Evolutionary conservation across 495 filamentous ascomycete genomes (phyloP).

Genomic region (Penicillium desertorum): DNA sequence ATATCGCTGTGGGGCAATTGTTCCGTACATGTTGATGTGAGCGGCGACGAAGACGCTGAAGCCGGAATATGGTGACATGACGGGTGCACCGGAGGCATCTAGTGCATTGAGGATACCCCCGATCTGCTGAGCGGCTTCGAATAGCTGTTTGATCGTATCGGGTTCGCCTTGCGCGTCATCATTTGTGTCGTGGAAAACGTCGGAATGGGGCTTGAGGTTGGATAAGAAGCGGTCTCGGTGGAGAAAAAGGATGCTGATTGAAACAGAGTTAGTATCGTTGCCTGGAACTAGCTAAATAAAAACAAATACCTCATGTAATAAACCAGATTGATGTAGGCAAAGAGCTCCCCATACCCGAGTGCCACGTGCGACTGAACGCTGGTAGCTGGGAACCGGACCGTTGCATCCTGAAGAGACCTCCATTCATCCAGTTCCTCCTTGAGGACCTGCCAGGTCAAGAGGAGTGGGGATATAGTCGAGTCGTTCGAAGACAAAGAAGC

Average conservation of each 20-base stretch:
- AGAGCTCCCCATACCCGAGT: conserved; percentile 44
- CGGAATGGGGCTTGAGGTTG: conserved; percentile 30
- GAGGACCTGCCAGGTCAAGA: conserved; percentile 34
- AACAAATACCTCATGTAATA: conserved; percentile 44
- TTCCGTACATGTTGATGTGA: conserved; percentile 50
- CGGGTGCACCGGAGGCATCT: conserved; percentile 37
- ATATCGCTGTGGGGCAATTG: conserved; percentile 38
- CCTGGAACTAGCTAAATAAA: background rate
- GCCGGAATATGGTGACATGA: conserved; percentile 47
- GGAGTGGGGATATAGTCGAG: conserved; percentile 19
- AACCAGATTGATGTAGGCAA: conserved; percentile 47
- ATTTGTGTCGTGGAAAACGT: conserved; percentile 26
- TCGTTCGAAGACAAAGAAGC: conserved; percentile 22
- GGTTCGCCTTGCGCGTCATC: conserved; percentile 21
- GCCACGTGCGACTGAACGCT: conserved; percentile 44
- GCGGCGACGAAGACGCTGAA: conserved; percentile 49
- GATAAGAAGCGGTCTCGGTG: conserved; percentile 45
- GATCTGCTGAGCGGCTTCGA: conserved; percentile 42
- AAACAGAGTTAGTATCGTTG: background rate
- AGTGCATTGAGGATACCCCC: conserved; percentile 37
- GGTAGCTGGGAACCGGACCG: conserved; percentile 40
- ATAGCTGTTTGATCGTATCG: conserved; percentile 38
- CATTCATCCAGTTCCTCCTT: conserved; percentile 46
- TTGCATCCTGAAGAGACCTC: conserved; percentile 42
- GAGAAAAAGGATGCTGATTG: conserved; percentile 39